These are phyloP conservation scores for Funneliformis mosseae DNA, from an alignment of 192 early-diverging fungal genomes.

Conservation along the genomic window DNA sequence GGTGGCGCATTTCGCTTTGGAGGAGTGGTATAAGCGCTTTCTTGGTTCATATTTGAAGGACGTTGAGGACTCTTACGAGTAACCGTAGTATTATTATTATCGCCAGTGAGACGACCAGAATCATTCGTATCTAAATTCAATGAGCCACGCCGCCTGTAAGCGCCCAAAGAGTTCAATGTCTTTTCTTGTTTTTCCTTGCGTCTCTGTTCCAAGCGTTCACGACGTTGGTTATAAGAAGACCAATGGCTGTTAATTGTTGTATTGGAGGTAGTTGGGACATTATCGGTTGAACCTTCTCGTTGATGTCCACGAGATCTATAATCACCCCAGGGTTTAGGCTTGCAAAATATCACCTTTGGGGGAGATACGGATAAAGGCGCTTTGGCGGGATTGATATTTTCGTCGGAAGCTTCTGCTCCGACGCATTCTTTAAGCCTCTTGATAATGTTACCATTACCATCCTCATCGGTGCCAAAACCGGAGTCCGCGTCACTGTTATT, in stretches of 20 bases:
- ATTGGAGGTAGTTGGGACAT: not conserved
- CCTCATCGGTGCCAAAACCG: slow-evolving; percentile 31
- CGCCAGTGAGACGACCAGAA: not conserved
- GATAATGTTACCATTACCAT: not conserved
- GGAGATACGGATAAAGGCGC: slow-evolving; percentile 5
- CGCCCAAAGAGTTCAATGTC: not conserved
- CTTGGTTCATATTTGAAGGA: not conserved
- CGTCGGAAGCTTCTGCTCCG: not conserved
- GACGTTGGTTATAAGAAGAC: slow-evolving; percentile 32
- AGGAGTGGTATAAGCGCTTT: not conserved
- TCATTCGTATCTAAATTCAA: not conserved
- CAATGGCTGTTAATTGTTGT: slow-evolving; percentile 25
- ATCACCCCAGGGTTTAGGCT: slow-evolving; percentile 31
- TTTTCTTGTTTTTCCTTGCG: slow-evolving; percentile 27
- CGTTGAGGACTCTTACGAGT: not conserved
- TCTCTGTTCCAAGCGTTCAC: slow-evolving; percentile 33
- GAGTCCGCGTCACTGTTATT: slow-evolving; percentile 31
- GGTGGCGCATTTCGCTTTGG: not conserved
- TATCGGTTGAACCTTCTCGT: not conserved
- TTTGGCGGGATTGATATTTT: not conserved
- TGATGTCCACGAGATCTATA: slow-evolving; percentile 13
- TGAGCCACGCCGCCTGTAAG: slow-evolving; percentile 21
- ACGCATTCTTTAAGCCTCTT: not conserved
- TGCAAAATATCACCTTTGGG: slow-evolving; percentile 30
- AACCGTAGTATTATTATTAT: not conserved